Evolutionary conservation across 768 basidiomycete species (phyloP).

Genomic region (Mycena venus): DNA sequence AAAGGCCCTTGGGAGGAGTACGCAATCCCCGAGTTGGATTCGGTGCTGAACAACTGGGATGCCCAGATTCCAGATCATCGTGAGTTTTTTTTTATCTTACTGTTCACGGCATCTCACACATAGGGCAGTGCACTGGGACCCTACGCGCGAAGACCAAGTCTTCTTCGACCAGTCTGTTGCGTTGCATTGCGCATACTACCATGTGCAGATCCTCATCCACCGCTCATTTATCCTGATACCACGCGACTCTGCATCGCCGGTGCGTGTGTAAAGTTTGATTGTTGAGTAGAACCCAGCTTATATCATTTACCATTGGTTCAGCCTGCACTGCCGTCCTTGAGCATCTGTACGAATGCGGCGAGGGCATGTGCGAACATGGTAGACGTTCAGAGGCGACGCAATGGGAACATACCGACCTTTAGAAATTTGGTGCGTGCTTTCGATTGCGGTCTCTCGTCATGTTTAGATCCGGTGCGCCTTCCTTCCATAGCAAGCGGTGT

Average conservation of each 20-base stretch:
- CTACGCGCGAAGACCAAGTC: conserved; percentile 47
- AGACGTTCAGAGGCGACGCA: conserved; percentile 50
- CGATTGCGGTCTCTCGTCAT: not conserved
- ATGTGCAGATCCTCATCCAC: conserved; percentile 79
- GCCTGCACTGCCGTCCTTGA: conserved; percentile 60
- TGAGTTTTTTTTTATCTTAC: conserved; percentile 37
- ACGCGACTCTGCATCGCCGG: conserved; percentile 54
- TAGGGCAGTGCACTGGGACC: conserved; percentile 61
- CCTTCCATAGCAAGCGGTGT: conserved; percentile 44
- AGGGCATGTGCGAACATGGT: conserved; percentile 81
- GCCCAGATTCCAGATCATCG: conserved; percentile 51
- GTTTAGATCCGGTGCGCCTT: too few relatives aligned
- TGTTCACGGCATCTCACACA: conserved; percentile 41
- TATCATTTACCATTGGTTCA: too few relatives aligned
- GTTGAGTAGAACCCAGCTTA: too few relatives aligned
- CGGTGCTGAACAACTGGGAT: conserved; percentile 79
- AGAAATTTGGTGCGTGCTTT: not conserved
- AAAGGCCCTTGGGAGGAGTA: conserved; percentile 70
- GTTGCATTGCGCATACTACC: conserved; percentile 60
- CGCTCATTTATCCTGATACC: conserved; percentile 83
- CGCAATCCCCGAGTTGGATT: conserved; percentile 81
- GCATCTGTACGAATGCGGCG: conserved; percentile 88
- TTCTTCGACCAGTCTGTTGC: conserved; percentile 71
- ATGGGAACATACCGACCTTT: not conserved
- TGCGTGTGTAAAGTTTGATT: not conserved